Conservation (phyloP, 2,329 filamentous ascomycete species). For the Ceratocystiopsis sp. region DNA sequence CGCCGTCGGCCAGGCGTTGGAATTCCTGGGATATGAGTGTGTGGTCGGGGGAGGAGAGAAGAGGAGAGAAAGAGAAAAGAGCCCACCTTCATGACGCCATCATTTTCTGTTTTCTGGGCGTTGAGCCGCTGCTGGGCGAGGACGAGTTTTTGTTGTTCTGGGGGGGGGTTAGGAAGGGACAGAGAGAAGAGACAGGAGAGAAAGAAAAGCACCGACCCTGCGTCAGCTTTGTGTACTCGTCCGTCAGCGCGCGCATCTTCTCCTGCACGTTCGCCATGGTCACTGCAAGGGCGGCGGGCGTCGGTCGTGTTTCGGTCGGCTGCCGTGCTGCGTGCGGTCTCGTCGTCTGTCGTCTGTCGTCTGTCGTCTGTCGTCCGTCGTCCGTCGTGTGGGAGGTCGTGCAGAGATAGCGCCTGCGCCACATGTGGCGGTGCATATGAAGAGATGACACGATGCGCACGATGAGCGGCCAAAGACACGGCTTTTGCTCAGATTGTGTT, state of each 20-base stretch:
- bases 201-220: conserved; percentile 36
- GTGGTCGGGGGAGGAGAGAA: too few relatives aligned
- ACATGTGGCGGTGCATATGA: too few relatives aligned
- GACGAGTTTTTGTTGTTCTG: conserved; percentile 69
- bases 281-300: neutral
- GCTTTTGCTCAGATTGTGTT: too few relatives aligned
- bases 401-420: too few relatives aligned
- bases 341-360: too few relatives aligned
- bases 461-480: too few relatives aligned
- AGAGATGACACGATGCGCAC: too few relatives aligned
- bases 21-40: conserved; percentile 49
- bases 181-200: too few relatives aligned
- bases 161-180: neutral
- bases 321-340: too few relatives aligned
- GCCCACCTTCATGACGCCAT: conserved; percentile 62
- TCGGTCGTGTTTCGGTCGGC: too few relatives aligned
- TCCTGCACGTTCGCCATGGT: conserved; percentile 47
- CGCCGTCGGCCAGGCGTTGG: conserved; percentile 55
- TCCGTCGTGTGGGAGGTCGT: too few relatives aligned
- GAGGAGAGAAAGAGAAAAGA: neutral
- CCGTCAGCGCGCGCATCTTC: conserved; percentile 63
- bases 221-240: conserved; percentile 77
- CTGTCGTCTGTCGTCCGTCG: too few relatives aligned
- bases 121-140: conserved; percentile 79
- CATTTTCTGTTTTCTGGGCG: conserved; percentile 85